Evolutionary conservation across 768 basidiomycete genomes (phyloP).

Genomic region (Russula compacta): DNA sequence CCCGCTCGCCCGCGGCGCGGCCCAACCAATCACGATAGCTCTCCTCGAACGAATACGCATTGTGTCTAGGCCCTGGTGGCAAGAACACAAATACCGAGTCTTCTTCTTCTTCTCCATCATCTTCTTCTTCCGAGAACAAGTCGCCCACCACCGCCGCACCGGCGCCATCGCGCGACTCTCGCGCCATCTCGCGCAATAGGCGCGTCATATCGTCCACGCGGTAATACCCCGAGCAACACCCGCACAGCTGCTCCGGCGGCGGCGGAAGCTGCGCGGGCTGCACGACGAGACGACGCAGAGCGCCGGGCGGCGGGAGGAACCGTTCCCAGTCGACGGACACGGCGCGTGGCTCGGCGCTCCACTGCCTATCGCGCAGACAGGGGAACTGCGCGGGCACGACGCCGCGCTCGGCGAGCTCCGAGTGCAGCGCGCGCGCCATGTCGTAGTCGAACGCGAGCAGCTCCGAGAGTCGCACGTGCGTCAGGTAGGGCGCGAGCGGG

Average conservation of each 20-base stretch:
- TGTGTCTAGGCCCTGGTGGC: conserved; percentile 6
- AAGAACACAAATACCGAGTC: conserved; percentile 12
- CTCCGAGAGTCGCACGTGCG: conserved; percentile 19
- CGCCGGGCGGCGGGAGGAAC: neutral
- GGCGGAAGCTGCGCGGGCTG: conserved; percentile 16
- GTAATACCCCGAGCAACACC: conserved; percentile 19
- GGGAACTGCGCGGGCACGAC: conserved; percentile 12
- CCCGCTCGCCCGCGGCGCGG: neutral
- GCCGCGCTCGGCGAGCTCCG: conserved; percentile 18
- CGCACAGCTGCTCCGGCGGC: conserved; percentile 12
- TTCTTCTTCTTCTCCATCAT: neutral
- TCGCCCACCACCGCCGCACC: too few species aligned
- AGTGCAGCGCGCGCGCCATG: conserved; percentile 12
- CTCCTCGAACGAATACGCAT: conserved; percentile 14
- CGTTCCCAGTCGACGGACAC: conserved; percentile 15
- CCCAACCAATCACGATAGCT: conserved; percentile 9
- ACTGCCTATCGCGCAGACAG: conserved; percentile 1
- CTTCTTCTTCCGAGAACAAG: neutral
- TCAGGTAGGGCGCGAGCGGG: conserved; percentile 12
- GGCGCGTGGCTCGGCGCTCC: conserved; percentile 13
- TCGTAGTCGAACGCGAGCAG: conserved; percentile 18
- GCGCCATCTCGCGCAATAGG: conserved; percentile 17
- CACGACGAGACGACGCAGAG: conserved; percentile 10
- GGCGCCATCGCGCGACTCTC: neutral
- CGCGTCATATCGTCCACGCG: conserved; percentile 17